Evolutionary conservation across 768 basidiomycete genomes (phyloP), one percentile per base, ranked within the genome.

Genomic region (Suillus tomentosus): DNA sequence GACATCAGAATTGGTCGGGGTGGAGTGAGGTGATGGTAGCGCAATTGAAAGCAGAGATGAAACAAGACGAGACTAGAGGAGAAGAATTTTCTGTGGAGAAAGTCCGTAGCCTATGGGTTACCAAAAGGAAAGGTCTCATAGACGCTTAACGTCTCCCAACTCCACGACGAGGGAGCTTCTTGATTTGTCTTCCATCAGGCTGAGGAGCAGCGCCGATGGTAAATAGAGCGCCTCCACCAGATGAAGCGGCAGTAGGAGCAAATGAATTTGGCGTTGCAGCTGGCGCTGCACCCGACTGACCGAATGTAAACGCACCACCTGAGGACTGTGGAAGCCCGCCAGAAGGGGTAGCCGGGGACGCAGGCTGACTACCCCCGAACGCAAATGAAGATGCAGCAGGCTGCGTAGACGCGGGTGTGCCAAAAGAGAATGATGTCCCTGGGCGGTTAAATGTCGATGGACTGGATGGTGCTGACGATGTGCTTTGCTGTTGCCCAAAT

Each of bases 301-400:
- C 80, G 64, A 86, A 87, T 43, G 76, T 37, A 59, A 78, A 77
- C 31, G 74, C 31, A n/a, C 56, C 65, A 13, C 73, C 69, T 9
- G 66, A 62, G 7, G 85, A 80, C 45, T 84, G 69, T 60, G 64
- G 74, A 58, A 68, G 48, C 66, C 71, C 37, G 66, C 56, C 5
- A 69, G 74, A 57, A 80, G 65, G 40, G 70, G 78, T 75, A 53
- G 83, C 86, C 34, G 87, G 87, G 11, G 87, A 89, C 47, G 80
- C 82, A 60, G 87, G 86, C 67, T 87, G 87, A 68, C 80, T 82
- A 43, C 83, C 17, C 24, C 82, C 85, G 69, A 88, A 89, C 10
- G 76, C 55, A 67, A 88, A 88, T 2, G 79, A 63, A 31, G 9
- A 59, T n/a, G 76, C 70, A 39, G 59, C 67, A 71, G 63, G 73